These are phyloP conservation scores for Anethum foeniculum DNA, from an alignment of 140 eudicot genomes.

Conservation along the genomic window DNA sequence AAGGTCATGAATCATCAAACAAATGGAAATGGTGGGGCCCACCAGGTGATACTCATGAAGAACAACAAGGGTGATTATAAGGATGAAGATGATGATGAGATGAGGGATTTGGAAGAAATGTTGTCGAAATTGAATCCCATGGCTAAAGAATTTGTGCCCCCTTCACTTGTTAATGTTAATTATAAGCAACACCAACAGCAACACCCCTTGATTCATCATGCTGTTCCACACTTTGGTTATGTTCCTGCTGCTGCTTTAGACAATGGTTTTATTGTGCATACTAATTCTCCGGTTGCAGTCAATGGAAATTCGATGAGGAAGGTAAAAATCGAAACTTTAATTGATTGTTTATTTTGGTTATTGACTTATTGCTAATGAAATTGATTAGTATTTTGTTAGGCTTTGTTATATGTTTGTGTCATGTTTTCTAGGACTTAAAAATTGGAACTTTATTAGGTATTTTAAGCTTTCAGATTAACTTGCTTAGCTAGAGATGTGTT, in stretches of 20 bases:
- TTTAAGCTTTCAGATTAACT: not conserved
- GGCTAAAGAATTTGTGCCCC: constrained; percentile 88
- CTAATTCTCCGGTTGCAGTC: constrained; percentile 28
- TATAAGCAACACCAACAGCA: constrained; percentile 4
- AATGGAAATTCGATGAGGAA: constrained; percentile 39
- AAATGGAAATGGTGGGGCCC: not conserved
- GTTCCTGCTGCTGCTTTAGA: constrained; percentile 19
- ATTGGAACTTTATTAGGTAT: not conserved
- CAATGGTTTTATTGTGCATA: constrained; percentile 37
- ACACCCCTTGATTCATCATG: constrained; percentile 16
- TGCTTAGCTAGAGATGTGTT: not conserved
- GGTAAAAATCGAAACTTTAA: constrained; percentile 23
- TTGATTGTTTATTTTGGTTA: not conserved
- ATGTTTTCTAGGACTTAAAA: not conserved
- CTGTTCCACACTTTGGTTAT: constrained; percentile 39
- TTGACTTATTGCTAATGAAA: not conserved
- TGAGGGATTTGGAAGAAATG: constrained; percentile 84
- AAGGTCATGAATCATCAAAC: constrained; percentile 2
- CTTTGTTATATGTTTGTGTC: not conserved
- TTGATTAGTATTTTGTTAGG: not conserved
- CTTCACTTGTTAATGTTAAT: constrained; percentile 29
- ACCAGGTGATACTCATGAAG: not conserved
- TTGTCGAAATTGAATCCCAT: constrained; percentile 73
- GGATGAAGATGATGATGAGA: constrained; percentile 38
- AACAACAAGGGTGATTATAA: constrained; percentile 1